Conservation (phyloP, 495 filamentous ascomycete species). For the Aspergillus panamensis region DNA sequence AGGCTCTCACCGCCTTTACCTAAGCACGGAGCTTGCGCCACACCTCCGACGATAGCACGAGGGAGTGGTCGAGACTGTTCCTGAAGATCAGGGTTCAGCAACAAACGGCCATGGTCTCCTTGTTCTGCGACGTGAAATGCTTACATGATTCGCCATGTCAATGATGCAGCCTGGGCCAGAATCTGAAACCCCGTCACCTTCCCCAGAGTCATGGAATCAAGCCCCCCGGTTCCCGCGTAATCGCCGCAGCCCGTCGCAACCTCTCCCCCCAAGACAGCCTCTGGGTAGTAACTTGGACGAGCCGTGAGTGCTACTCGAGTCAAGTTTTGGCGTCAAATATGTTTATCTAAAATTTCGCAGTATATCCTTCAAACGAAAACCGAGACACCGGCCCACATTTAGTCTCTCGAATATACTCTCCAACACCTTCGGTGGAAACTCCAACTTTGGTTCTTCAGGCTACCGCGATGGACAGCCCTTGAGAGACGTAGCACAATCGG, state of each 20-base stretch:
- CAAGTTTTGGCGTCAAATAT: constrained; percentile 10
- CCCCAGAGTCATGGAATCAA: constrained; percentile 10
- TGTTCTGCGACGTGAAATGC: constrained; percentile 13
- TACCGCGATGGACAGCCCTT: constrained; percentile 23
- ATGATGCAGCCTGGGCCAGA: constrained; percentile 16
- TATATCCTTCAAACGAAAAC: constrained; percentile 81
- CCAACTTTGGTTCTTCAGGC: constrained; percentile 22
- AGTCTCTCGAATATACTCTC: constrained; percentile 54
- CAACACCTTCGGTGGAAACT: constrained; percentile 21
- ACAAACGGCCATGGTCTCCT: constrained; percentile 16
- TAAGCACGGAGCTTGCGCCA: constrained; percentile 32
- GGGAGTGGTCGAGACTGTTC: not conserved
- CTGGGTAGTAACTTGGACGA: constrained; percentile 47
- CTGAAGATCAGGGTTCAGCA: constrained; percentile 12
- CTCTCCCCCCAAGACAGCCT: constrained; percentile 42
- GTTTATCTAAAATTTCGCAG: constrained; percentile 31
- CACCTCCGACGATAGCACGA: constrained; percentile 20
- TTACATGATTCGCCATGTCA: constrained; percentile 18
- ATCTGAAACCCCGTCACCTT: constrained; percentile 15
- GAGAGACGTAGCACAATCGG: constrained; percentile 7
- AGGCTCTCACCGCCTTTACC: constrained; percentile 34
- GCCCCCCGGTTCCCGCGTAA: constrained; percentile 10
- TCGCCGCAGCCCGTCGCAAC: constrained; percentile 9
- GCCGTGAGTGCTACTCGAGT: constrained; percentile 31
- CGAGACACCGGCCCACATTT: constrained; percentile 58